Conservation (phyloP, 169 alveolate genomes). For the Haemoproteus tartakovskyi region DNA sequence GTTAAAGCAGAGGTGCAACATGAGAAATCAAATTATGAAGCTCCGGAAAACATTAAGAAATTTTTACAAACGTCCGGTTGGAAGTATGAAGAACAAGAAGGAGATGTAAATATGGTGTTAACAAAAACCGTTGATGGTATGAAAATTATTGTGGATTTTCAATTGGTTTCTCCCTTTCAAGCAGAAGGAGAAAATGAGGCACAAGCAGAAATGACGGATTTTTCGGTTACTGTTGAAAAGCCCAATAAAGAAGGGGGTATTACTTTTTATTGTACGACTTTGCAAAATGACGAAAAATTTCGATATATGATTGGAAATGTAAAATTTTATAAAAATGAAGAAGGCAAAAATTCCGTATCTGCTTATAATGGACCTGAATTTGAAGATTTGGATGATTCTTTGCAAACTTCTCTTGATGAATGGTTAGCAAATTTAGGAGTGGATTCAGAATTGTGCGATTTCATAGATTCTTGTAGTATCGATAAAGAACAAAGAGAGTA, state of each 20-base stretch:
- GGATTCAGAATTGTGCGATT: slow-evolving; percentile 84
- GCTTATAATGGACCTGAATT: slow-evolving; percentile 90
- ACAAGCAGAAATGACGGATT: slow-evolving; percentile 86
- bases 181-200: slow-evolving; percentile 86
- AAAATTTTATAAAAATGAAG: slow-evolving; percentile 77
- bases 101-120: slow-evolving; percentile 82
- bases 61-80: slow-evolving; percentile 77
- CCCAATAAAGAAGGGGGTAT: slow-evolving; percentile 82
- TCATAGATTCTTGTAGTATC: slow-evolving; percentile 85
- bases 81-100: slow-evolving; percentile 81
- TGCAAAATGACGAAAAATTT: slow-evolving; percentile 82
- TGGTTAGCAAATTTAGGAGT: slow-evolving; percentile 85
- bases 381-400: slow-evolving; percentile 87
- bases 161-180: slow-evolving; percentile 81
- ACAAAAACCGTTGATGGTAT: slow-evolving; percentile 79
- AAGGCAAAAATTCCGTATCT: slow-evolving; percentile 80
- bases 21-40: slow-evolving; percentile 80
- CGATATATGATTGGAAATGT: slow-evolving; percentile 84
- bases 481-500: slow-evolving; percentile 87
- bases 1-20: slow-evolving; percentile 80
- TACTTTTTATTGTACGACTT: slow-evolving; percentile 85
- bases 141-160: slow-evolving; percentile 82
- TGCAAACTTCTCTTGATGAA: slow-evolving; percentile 86
- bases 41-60: slow-evolving; percentile 76
- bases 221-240: slow-evolving; percentile 82